These are phyloP conservation scores for Acrocalymma vagum DNA, from an alignment of 2,329 filamentous ascomycete genomes.

Conservation along the genomic window DNA sequence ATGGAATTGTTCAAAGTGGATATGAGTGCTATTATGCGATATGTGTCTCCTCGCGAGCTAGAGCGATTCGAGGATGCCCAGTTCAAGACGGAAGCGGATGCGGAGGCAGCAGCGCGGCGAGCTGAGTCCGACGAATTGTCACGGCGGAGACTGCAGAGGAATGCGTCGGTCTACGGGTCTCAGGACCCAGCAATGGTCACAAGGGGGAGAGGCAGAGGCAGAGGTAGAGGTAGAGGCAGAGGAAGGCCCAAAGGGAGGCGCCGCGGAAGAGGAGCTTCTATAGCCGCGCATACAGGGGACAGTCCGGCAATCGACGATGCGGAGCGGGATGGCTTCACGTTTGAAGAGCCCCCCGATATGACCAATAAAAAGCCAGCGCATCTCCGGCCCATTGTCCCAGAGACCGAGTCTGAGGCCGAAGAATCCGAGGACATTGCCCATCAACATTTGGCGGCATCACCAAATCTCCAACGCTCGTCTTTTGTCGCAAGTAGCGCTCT, in stretches of 20 bases:
- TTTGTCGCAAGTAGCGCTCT: constrained; percentile 44
- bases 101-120: constrained; percentile 26
- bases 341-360: neutral
- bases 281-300: constrained; percentile 8
- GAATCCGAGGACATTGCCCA: constrained; percentile 6
- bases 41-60: constrained; percentile 37
- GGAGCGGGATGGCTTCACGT: neutral
- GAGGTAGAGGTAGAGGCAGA: constrained; percentile 23
- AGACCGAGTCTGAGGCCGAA: constrained; percentile 22
- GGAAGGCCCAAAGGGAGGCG: constrained; percentile 10
- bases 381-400: constrained; percentile 14
- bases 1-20: constrained; percentile 33
- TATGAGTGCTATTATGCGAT: constrained; percentile 36
- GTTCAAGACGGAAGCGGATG: constrained; percentile 36
- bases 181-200: constrained; percentile 16
- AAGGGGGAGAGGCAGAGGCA: constrained; percentile 24
- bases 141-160: constrained; percentile 29
- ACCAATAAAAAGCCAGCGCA: too few relatives aligned
- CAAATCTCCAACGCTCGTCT: constrained; percentile 32
- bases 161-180: constrained; percentile 24
- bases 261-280: constrained; percentile 3
- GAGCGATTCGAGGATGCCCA: constrained; percentile 44
- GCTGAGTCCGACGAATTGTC: constrained; percentile 31
- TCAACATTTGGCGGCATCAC: constrained; percentile 24
- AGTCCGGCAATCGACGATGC: neutral